These are phyloP conservation scores for Exophiala lecanii-corni DNA, from an alignment of 2,329 filamentous ascomycete species.

Conservation along the genomic window DNA sequence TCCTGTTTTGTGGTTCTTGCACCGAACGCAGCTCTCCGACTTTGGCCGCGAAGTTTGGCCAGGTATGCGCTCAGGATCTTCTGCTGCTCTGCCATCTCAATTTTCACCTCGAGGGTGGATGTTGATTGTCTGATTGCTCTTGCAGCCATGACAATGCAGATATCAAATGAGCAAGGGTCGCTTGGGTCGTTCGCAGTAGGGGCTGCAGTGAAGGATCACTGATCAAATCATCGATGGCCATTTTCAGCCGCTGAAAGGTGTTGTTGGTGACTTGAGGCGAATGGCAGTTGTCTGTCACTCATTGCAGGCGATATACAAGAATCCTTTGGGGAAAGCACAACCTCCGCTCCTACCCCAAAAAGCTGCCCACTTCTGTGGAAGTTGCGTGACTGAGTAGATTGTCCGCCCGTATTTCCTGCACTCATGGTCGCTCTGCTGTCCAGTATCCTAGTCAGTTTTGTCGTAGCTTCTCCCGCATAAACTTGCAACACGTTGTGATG, in stretches of 20 bases:
- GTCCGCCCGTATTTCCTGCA: too few relatives aligned
- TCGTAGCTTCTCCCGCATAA: too few relatives aligned
- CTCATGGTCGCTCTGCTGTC: too few relatives aligned
- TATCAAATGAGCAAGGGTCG: conserved; percentile 68
- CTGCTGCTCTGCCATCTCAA: conserved; percentile 67
- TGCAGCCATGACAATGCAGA: conserved; percentile 54
- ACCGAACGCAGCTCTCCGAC: conserved; percentile 73
- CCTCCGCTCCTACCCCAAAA: too few relatives aligned
- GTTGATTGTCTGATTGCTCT: conserved; percentile 40
- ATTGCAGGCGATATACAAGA: too few relatives aligned
- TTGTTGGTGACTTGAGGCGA: too few relatives aligned
- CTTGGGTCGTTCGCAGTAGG: conserved; percentile 67
- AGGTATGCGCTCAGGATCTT: conserved; percentile 76
- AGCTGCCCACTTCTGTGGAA: too few relatives aligned
- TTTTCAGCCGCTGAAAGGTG: conserved; percentile 30
- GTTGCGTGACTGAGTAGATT: too few relatives aligned
- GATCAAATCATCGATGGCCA: conserved; percentile 57
- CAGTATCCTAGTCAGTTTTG: too few relatives aligned
- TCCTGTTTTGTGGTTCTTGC: conserved; percentile 80
- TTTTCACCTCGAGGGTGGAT: conserved; percentile 46
- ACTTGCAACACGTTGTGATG: too few relatives aligned
- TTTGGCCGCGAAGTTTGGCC: conserved; percentile 73
- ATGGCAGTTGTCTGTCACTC: too few relatives aligned
- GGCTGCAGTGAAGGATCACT: conserved; percentile 61
- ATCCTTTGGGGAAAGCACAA: too few relatives aligned